Evolutionary conservation across 1,284 basidiomycete genomes (phyloP), one percentile per base, ranked within the genome.

Genomic region (Puccinia polysora): DNA sequence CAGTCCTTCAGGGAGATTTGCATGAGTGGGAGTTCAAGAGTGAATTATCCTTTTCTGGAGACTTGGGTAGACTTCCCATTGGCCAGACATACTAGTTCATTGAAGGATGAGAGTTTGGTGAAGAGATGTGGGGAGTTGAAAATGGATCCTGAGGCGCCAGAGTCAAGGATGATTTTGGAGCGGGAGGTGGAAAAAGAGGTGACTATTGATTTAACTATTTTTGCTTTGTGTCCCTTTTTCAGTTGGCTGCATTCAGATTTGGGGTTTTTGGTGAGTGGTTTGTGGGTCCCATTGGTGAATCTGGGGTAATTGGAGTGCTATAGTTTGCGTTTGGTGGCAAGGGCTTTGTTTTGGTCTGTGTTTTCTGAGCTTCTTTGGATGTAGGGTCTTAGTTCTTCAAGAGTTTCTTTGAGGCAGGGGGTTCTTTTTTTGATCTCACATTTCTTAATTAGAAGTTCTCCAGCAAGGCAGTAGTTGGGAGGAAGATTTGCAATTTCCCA

Each of bases 401-500:
- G n/a, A 43, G 18, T 18, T 8, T 18, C 18, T 43, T 43, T 8
- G 40, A 8, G 18, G 40, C 18, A 18, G 40, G 8, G 18, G 40
- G 18, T 43, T 43, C 40, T 43, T 43, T 8, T 8, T 50, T 23
- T n/a, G n/a, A n/a, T n/a, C n/a, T n/a, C 10, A 50, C 23, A 34
- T n/a, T 28, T 30, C 18, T 43, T 43, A 43, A 43, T 43, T 8
- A 43, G 8, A 43, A 52, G 49, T 52, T 52, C 53, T 56, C 49
- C 49, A 10, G 23, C 23, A 20, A 25, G 8, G 14, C 7, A n/a
- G 32, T 30, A 55, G 4, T 59, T n/a, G 4, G 34, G 4, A 34
- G 30, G 56, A 3, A 59, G 56, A 23, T 59, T 59, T 15, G 25
- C 45, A 4, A 62, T 62, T 12, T 23, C 58, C 58, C 58, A 62